Evolutionary conservation across 108 stramenopile genomes (phyloP), one percentile per base, ranked within the genome.

Genomic region (Skeletonema tropicum): DNA sequence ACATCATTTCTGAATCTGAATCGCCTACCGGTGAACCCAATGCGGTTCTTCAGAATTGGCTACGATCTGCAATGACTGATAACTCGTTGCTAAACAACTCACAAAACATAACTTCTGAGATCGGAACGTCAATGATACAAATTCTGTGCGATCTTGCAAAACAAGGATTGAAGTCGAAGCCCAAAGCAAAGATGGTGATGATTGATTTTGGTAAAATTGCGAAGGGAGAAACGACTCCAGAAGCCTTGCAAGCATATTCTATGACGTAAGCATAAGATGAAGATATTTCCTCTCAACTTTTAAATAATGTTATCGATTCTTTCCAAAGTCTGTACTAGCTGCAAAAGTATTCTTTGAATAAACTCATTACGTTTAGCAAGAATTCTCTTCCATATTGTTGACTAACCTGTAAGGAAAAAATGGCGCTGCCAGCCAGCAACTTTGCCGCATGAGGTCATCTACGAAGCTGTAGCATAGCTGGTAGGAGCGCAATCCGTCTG

Each of bases 121-220:
- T 66, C 30, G 35, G 26, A 12, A 25, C 38, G n/a, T n/a, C 64
- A 31, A 58, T 68, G 19, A 65, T 85, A 59, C 46, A 62, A 9
- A 79, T 85, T 6, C 60, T 89, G 15, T 70, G 78, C 39, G 66
- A 46, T 31, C 58, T 89, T 73, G 84, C 81, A 11, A 76, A 66
- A 5, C 48, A 83, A 41, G 86, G 84, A 25, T 42, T 63, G 19
- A 82, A 83, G 57, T 66, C 69, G 6, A 83, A 80, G n/a, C 62
- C 86, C 46, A 83, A 82, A 58, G 86, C 84, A 15, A 89, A 85
- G 46, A 73, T 89, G 77, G 48, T 80, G 3, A 68, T 89, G 19
- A 66, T 82, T 39, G 88, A 89, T 60, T 89, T 75, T 71, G 85
- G 77, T 3, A 84, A 79, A 23, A 73, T 89, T 33, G 21, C 36